phyloP scores from a whole-genome alignment of 495 filamentous ascomycete species.

The Podospora appendiculata region DNA sequence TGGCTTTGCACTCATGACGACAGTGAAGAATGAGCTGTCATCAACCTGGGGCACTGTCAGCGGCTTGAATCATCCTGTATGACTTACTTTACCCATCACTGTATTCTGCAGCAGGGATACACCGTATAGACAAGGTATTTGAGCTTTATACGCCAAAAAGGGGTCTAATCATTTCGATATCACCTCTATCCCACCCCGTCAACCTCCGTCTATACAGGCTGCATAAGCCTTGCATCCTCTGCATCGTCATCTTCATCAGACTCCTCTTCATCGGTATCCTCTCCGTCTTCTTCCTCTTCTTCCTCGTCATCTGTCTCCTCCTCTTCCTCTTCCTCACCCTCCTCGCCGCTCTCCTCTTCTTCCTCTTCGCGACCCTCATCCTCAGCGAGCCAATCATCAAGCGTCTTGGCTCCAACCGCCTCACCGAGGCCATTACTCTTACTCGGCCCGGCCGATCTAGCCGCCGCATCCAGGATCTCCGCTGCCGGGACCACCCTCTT shows the following conservation, averaged over 20 bases:
- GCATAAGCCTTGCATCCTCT: slow-evolving; percentile 23
- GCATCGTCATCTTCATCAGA: slow-evolving; percentile 42
- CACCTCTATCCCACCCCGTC: too few relatives aligned
- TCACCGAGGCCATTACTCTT: slow-evolving; percentile 29
- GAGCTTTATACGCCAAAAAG: too few relatives aligned
- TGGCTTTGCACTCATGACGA: too few relatives aligned
- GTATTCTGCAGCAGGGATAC: too few relatives aligned
- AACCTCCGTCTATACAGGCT: neutral
- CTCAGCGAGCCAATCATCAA: slow-evolving; percentile 86
- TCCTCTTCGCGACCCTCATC: slow-evolving; percentile 34
- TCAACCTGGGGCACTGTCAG: too few relatives aligned
- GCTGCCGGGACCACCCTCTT: slow-evolving; percentile 49
- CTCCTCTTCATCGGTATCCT: slow-evolving; percentile 22
- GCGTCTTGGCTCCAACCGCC: slow-evolving; percentile 53
- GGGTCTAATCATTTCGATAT: too few relatives aligned
- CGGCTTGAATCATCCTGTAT: too few relatives aligned
- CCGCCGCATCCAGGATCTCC: slow-evolving; percentile 54
- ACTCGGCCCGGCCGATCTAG: slow-evolving; percentile 33
- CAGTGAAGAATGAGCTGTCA: too few relatives aligned
- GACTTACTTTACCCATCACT: too few relatives aligned
- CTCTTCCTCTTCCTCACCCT: slow-evolving; percentile 33
- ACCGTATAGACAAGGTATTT: too few relatives aligned
- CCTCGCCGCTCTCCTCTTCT: slow-evolving; percentile 5
- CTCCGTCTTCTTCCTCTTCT: slow-evolving; percentile 7
- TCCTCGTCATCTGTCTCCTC: slow-evolving; percentile 22